These are phyloP conservation scores for Mortierella claussenii DNA, from an alignment of 192 early-diverging fungal species.

Conservation along the genomic window DNA sequence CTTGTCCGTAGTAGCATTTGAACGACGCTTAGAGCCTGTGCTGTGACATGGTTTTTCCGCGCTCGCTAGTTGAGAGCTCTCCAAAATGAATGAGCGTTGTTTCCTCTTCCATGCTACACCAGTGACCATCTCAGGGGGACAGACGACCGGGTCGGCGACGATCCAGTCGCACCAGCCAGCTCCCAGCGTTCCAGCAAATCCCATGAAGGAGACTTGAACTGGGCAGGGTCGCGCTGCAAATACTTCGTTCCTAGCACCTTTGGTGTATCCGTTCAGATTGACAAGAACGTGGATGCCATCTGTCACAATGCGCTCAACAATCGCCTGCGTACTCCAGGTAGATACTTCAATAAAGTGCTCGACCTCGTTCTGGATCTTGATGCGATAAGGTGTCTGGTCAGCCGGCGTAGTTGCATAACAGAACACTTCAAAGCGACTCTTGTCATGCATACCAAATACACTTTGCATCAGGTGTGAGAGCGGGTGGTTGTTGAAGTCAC, in stretches of 20 bases:
- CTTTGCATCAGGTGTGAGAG: conserved; percentile 94
- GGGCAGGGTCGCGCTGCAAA: conserved; percentile 93
- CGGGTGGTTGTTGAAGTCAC: conserved; percentile 95
- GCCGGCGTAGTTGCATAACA: conserved; percentile 88
- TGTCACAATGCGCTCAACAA: conserved; percentile 76
- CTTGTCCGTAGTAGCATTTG: conserved; percentile 5
- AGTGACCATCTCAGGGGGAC: conserved; percentile 75
- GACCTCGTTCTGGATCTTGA: conserved; percentile 76
- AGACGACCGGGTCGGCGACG: conserved; percentile 80
- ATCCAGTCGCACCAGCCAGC: conserved; percentile 87
- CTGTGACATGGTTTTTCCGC: background rate
- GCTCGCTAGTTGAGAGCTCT: conserved; percentile 4
- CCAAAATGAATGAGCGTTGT: conserved; percentile 57
- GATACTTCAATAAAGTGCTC: conserved; percentile 86
- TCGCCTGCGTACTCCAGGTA: conserved; percentile 74
- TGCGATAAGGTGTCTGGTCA: conserved; percentile 82
- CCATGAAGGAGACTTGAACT: conserved; percentile 92
- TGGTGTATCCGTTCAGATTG: conserved; percentile 98
- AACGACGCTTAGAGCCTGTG: conserved; percentile 21
- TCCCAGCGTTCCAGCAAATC: conserved; percentile 93
- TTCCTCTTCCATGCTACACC: conserved; percentile 64
- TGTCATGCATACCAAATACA: conserved; percentile 93
- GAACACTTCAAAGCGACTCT: conserved; percentile 72
- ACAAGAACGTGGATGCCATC: conserved; percentile 91
- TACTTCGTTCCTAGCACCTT: conserved; percentile 92